Evolutionary conservation across 345 rosid genomes (phyloP), one percentile per base, ranked within the genome.

Genomic region (Toxicodendron radicans): DNA sequence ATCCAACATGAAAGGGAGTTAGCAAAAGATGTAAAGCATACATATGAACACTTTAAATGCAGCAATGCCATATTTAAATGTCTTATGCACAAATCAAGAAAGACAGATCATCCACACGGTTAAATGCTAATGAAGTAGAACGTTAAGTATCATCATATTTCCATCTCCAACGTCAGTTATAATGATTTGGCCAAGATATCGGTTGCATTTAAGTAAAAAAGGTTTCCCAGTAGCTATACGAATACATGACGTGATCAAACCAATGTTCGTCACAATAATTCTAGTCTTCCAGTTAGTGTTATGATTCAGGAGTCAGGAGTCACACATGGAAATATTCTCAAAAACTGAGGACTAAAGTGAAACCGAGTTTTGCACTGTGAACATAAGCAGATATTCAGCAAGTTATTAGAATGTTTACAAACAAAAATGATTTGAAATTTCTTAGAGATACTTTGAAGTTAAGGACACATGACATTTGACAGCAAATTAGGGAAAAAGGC

Each of bases 1-100:
- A 21, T 43, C 30, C 65, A 54, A 21, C 30, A 60, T 66, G 38
- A 68, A 20, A 13, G 7, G 7, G 11, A 24, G 68, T 61, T 30
- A 66, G 75, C 48, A 58, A 66, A 30, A 53, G 58, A 75, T 7
- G 5, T 62, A 35, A 13, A 11, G 68, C 32, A 53, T 43, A 27
- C 48, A 48, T 18, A 60, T 30, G 41, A 62, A 14, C 20, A 14
- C 17, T 11, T 43, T n/a, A 64, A 17, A 64, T 30, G 62, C 49
- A 56, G 41, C 23, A 27, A 59, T 18, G 57, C 20, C 18, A 10
- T 2, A 71, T 71, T 56, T n/a, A 3, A 8, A 20, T 32, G 63
- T 38, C 73, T 56, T 38, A 1, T 32, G 43, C n/a, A 18, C 65
- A 61, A 32, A n/a, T 33, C 38, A 61, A 14, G 43, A 41, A 32